These are phyloP conservation scores for Piper longum DNA, from an alignment of 164 flowering plant species.

Conservation along the genomic window DNA sequence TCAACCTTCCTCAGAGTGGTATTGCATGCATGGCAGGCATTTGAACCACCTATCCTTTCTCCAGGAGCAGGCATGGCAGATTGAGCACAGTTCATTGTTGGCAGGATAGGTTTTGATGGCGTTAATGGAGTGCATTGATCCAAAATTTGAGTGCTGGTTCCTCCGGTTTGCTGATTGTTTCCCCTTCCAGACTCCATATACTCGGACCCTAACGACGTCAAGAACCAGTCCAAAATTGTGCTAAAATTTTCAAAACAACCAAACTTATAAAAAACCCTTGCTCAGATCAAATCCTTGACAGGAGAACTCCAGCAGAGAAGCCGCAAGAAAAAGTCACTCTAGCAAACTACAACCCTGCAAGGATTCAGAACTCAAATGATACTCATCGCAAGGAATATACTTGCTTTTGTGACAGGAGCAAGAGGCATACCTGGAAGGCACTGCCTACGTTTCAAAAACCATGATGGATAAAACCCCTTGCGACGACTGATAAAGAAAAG, in stretches of 20 bases:
- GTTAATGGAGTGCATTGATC: conserved; percentile 33
- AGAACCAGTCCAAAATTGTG: background rate
- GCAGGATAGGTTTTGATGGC: conserved; percentile 23
- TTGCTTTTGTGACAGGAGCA: no score
- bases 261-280: no score
- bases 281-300: background rate
- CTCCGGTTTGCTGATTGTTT: background rate
- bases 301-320: no score
- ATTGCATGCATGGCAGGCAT: background rate
- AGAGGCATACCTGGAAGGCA: no score
- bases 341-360: no score
- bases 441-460: no score
- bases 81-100: conserved; percentile 5
- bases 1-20: background rate
- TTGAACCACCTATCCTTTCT: background rate
- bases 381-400: no score
- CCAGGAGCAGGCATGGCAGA: background rate
- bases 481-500: no score
- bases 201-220: background rate
- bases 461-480: no score
- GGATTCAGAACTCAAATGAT: no score
- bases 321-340: no score
- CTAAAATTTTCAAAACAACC: background rate
- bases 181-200: background rate
- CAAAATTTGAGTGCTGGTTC: conserved; percentile 2